phyloP scores from a whole-genome alignment of 2,329 filamentous ascomycete genomes.

The Neocucurbitaria cava region DNA sequence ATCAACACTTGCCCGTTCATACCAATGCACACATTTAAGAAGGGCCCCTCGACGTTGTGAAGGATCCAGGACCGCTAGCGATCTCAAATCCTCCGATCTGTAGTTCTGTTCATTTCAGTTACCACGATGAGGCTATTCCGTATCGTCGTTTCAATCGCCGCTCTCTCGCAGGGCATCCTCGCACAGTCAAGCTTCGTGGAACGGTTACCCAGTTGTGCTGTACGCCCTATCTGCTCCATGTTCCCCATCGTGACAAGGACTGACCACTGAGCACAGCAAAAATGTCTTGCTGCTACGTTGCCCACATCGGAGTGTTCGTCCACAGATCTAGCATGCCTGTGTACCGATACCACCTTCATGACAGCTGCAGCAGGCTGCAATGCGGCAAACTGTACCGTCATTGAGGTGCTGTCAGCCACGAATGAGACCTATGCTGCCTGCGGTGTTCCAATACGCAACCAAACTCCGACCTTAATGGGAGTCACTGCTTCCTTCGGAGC shows the following conservation, averaged over 20 bases:
- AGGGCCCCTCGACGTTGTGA: not conserved
- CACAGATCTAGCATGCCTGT: conserved; percentile 36
- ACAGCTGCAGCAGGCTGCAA: conserved; percentile 30
- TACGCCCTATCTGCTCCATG: not conserved
- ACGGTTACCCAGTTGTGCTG: conserved; percentile 20
- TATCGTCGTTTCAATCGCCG: not conserved
- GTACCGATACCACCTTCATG: conserved; percentile 32
- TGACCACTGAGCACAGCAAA: conserved; percentile 10
- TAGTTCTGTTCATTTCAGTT: not conserved
- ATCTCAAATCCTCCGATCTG: not conserved
- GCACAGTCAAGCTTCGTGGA: conserved; percentile 23
- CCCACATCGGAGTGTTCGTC: conserved; percentile 27
- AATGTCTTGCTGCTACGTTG: conserved; percentile 23
- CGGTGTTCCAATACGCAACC: conserved; percentile 30
- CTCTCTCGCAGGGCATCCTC: conserved; percentile 8
- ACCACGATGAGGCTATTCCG: conserved; percentile 14
- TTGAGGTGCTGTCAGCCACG: conserved; percentile 31
- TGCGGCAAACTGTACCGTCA: conserved; percentile 36
- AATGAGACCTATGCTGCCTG: conserved; percentile 37
- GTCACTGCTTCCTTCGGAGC: conserved; percentile 28
- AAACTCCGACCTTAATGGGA: conserved; percentile 27
- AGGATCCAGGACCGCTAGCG: not conserved
- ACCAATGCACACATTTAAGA: not conserved
- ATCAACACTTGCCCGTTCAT: not conserved
- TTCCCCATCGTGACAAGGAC: not conserved